A percentile compares a stretch with the other conserved stretches of the same genome.
These are phyloP conservation scores for Heterobasidion occidentale DNA, from an alignment of 1,284 basidiomycete species.

Conservation along the genomic window DNA sequence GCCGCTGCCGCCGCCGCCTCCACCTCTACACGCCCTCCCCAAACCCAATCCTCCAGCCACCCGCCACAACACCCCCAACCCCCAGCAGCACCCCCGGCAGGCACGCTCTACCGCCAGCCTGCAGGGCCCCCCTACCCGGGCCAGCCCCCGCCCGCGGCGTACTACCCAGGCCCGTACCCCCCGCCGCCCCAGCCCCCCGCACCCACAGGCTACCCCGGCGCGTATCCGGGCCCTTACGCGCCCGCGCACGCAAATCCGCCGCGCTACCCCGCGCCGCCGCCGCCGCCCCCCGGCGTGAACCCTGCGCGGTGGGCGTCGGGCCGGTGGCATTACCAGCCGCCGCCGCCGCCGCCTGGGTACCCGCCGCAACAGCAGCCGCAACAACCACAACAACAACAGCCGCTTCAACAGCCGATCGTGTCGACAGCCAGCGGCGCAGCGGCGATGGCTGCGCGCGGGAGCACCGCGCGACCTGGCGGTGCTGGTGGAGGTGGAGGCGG, in stretches of 20 bases:
- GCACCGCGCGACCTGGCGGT: constrained; percentile 9
- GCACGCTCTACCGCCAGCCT: not conserved
- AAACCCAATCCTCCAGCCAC: no score
- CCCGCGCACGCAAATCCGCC: no score
- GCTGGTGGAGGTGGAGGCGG: not conserved
- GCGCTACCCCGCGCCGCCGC: constrained; percentile 3
- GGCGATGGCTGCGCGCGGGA: constrained; percentile 17
- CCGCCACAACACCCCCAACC: no score
- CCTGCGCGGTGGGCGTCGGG: constrained; percentile 40
- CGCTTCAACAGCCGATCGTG: not conserved
- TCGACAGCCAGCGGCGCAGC: constrained; percentile 2
- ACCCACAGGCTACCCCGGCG: not conserved
- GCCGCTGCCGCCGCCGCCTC: not conserved
- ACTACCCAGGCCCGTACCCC: constrained; percentile 7
- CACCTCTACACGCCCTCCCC: no score
- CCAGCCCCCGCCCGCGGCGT: not conserved
- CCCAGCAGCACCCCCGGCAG: no score
- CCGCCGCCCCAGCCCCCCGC: constrained; percentile 2
- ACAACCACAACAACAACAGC: no score
- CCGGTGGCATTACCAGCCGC: constrained; percentile 38
- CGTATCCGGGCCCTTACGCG: not conserved
- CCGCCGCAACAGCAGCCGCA: not conserved
- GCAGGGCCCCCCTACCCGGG: not conserved
- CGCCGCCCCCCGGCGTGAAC: constrained; percentile 32
- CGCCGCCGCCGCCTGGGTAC: not conserved